Conservation (phyloP, 306 rosid genomes). For the Crotalaria pallida region DNA sequence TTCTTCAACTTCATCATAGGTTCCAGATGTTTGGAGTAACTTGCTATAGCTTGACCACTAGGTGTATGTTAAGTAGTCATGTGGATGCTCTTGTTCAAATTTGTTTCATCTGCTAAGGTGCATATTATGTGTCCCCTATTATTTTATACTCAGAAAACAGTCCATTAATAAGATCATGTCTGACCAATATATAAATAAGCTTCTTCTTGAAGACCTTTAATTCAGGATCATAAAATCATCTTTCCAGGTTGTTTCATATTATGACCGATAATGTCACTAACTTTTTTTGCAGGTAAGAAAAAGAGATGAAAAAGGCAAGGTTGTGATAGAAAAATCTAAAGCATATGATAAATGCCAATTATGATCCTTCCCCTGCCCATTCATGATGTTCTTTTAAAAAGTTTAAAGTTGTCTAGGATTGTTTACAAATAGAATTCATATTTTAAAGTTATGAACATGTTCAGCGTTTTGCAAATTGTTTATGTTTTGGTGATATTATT, state of each 20-base stretch:
- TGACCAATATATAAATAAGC: neutral
- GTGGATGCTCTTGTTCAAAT: neutral
- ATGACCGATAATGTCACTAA: neutral
- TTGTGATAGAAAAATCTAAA: conserved; percentile 58
- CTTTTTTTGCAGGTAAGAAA: conserved; percentile 51
- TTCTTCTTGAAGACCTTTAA: neutral
- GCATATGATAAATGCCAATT: conserved; percentile 44
- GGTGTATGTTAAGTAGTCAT: neutral
- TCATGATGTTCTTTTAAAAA: neutral
- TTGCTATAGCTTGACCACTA: neutral
- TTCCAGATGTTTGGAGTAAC: conserved; percentile 9
- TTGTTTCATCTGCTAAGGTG: neutral
- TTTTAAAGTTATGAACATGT: neutral
- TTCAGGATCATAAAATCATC: conserved; percentile 3
- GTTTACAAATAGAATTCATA: neutral
- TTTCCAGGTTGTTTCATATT: conserved; percentile 6
- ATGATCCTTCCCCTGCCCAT: conserved; percentile 12
- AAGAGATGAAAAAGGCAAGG: conserved; percentile 48
- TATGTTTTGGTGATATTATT: neutral
- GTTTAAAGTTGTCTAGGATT: neutral
- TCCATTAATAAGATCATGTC: neutral
- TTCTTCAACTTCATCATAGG: neutral
- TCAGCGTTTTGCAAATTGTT: conserved; percentile 4
- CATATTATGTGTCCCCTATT: neutral
- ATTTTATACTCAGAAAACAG: neutral